Evolutionary conservation across 257 asterid species (phyloP), one percentile per base, ranked within the genome.

Genomic region (Phtheirospermum japonicum): DNA sequence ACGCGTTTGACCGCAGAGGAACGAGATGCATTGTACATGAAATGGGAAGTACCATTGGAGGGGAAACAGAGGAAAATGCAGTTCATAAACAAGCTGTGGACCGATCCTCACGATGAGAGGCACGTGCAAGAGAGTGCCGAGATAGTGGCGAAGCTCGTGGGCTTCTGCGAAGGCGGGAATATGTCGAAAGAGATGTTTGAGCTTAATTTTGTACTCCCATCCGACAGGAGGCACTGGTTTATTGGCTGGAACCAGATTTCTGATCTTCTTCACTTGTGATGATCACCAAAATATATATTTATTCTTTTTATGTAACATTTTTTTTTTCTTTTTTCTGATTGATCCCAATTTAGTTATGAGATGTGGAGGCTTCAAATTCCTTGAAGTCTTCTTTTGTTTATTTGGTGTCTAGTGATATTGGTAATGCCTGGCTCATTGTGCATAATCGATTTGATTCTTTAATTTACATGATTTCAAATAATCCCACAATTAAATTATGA

Each of bases 131-230:
- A 91, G 77, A 91, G 98, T 65, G 95, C 94, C 0, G 94, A 84
- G 73, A 85, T 88, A 45, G 95, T 91, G 19, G 95, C 92, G 19
- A 91, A 78, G 86, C 95, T 91, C 4, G 96, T 91, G 1, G 98
- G 94, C 8, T 86, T 85, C 71, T 79, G 85, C 7, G 88, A 84
- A 74, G 74, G 83, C 62, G 96, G 94, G 4, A 88, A 82, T 40
- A 63, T 88, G 83, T 83, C 98, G 0, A 88, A 77, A 68, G 98
- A 91, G 79, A 91, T 91, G 96, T 85, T 91, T 60, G 96, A 85
- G 78, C 91, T 91, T 8, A 91, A 85, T 61, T 91, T 91, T 60
- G 91, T 79, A 59, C 89, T 78, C 63, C 98, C 96, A 48, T 82
- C 93, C 0, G 94, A 88, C 71, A 85, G 75, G 79, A 73, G 89